A percentile compares a stretch with the other conserved stretches of the same genome.
phyloP scores from a whole-genome alignment of 768 basidiomycete species.

The Lentinula sp. region DNA sequence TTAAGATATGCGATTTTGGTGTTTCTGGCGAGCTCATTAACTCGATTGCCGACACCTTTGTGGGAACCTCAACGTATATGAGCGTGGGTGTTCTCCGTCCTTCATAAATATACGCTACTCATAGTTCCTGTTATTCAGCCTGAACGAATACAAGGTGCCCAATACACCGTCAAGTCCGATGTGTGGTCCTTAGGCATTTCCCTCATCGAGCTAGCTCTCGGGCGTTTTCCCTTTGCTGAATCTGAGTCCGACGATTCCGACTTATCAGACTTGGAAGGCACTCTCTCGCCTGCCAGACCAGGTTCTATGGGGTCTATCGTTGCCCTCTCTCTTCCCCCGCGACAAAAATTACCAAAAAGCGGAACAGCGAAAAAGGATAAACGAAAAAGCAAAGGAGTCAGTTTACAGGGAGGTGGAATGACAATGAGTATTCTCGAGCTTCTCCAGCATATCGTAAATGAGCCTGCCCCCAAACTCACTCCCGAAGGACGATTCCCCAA shows the following conservation, averaged over 20 bases:
- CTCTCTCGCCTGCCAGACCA: constrained; percentile 68
- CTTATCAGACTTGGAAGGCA: constrained; percentile 75
- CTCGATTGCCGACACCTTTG: constrained; percentile 98
- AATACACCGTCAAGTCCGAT: constrained; percentile 98
- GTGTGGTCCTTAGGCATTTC: constrained; percentile 99
- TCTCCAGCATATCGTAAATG: constrained; percentile 97
- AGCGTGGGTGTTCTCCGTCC: constrained; percentile 58
- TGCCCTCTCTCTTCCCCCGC: constrained; percentile 20
- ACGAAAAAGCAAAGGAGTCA: constrained; percentile 88
- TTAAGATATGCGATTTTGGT: constrained; percentile 99
- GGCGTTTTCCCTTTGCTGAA: constrained; percentile 95
- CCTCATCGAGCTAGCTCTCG: constrained; percentile 92
- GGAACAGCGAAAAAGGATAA: constrained; percentile 66
- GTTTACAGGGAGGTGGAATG: constrained; percentile 90
- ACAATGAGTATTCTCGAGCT: constrained; percentile 98
- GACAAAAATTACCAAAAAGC: constrained; percentile 27
- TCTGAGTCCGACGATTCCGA: constrained; percentile 73
- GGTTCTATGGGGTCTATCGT: constrained; percentile 42
- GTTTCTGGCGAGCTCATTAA: constrained; percentile 99
- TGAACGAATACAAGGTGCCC: constrained; percentile 97
- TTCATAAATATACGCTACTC: constrained; percentile 9
- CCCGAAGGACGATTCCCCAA: constrained; percentile 45
- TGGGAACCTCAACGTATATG: constrained; percentile 99
- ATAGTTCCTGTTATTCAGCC: constrained; percentile 50
- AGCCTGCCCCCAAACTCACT: constrained; percentile 86